Evolutionary conservation across 148 eudicot species (phyloP).

Genomic region (Nepenthes mirabilis): DNA sequence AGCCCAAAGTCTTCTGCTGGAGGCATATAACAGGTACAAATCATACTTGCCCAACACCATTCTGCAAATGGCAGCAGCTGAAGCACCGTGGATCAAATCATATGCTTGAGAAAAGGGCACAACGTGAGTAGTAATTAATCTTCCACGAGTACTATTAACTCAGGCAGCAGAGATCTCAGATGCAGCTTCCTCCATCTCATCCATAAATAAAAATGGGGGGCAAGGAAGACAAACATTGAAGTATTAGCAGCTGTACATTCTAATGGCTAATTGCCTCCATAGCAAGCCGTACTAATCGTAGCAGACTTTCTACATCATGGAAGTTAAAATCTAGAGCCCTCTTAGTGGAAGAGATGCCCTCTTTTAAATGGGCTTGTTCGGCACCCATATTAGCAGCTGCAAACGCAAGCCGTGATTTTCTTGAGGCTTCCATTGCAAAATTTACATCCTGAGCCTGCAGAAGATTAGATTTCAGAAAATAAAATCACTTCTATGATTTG

Average conservation of each 20-base stretch:
- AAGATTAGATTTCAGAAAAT: conserved; percentile 10
- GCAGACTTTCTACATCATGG: conserved; percentile 73
- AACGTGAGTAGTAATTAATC: no score
- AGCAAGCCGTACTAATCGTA: conserved; percentile 80
- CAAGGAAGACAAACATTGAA: no score
- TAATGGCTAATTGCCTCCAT: conserved; percentile 58
- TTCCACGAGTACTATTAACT: no score
- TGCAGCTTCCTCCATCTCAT: no score
- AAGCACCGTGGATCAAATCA: no score
- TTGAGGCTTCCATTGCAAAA: conserved; percentile 93
- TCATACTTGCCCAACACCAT: no score
- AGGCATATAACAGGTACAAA: no score
- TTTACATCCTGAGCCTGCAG: conserved; percentile 75
- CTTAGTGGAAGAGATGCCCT: conserved; percentile 47
- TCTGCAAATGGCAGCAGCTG: no score
- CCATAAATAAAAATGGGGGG: no score
- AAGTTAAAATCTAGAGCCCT: conserved; percentile 87
- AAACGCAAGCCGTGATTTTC: conserved; percentile 69
- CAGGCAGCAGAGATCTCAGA: no score
- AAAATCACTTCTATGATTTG: neutral
- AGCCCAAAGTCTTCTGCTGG: no score
- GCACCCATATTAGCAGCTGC: conserved; percentile 45
- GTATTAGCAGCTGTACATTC: neutral
- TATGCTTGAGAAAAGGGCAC: no score
- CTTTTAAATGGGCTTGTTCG: conserved; percentile 28